phyloP scores from a whole-genome alignment of 495 filamentous ascomycete genomes.

The Xylaria flabelliformis region DNA sequence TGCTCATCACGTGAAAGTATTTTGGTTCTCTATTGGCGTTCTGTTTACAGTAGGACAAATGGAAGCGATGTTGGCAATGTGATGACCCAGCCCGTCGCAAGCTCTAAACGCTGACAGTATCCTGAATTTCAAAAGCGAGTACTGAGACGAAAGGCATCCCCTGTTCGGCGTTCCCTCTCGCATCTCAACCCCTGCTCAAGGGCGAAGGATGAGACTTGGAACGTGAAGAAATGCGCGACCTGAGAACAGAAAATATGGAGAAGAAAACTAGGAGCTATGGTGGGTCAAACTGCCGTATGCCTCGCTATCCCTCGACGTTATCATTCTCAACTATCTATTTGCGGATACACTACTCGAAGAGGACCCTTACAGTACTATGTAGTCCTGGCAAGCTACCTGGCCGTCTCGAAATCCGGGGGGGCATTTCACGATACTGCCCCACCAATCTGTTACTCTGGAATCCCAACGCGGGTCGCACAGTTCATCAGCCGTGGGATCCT shows the following conservation, averaged over 20 bases:
- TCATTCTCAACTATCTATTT: conserved; percentile 19
- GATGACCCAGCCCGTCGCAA: conserved; percentile 2
- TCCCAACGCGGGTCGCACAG: conserved; percentile 21
- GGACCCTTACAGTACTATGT: neutral
- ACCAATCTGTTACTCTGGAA: conserved; percentile 23
- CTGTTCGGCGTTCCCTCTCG: conserved; percentile 38
- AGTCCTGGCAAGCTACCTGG: conserved; percentile 9
- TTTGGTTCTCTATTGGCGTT: conserved; percentile 11
- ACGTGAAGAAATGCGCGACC: conserved; percentile 23
- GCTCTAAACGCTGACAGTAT: conserved; percentile 16
- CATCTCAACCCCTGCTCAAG: conserved; percentile 44
- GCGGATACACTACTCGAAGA: neutral
- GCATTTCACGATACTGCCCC: conserved; percentile 14
- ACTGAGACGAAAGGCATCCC: conserved; percentile 34
- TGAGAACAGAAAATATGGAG: conserved; percentile 25
- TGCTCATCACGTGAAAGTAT: conserved; percentile 15
- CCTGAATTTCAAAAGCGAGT: conserved; percentile 28
- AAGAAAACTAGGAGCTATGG: conserved; percentile 9
- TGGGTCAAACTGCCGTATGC: conserved; percentile 20
- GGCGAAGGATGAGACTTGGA: conserved; percentile 44
- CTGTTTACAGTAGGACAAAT: neutral
- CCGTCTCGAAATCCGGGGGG: conserved; percentile 15
- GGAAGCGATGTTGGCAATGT: conserved; percentile 16
- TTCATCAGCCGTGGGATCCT: conserved; percentile 12
- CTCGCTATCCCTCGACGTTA: conserved; percentile 17